Evolutionary conservation across 2,329 filamentous ascomycete species (phyloP).

Genomic region (Ciborinia camelliae): DNA sequence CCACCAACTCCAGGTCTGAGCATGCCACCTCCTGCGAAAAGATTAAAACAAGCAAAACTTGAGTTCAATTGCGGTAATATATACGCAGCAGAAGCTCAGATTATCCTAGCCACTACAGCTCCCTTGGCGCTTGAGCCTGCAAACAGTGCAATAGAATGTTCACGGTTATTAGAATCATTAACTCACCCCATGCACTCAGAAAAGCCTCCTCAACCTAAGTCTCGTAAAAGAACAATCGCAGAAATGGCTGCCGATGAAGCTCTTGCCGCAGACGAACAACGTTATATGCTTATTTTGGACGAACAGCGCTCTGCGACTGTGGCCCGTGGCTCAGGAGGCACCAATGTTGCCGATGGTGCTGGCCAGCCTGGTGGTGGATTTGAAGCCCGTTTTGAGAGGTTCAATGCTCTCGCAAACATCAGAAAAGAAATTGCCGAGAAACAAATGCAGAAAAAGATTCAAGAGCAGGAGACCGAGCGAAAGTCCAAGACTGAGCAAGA

Average conservation of each 20-base stretch:
- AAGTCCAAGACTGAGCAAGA: slow-evolving; percentile 48
- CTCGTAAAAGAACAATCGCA: slow-evolving; percentile 86
- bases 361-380: slow-evolving; percentile 71
- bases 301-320: slow-evolving; percentile 67
- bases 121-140: slow-evolving; percentile 77
- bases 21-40: slow-evolving; percentile 60
- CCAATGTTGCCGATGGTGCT: slow-evolving; percentile 64
- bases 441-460: slow-evolving; percentile 70
- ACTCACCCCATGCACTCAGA: slow-evolving; percentile 75
- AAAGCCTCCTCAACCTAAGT: slow-evolving; percentile 77
- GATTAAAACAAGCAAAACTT: slow-evolving; percentile 67
- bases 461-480: slow-evolving; percentile 49
- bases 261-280: slow-evolving; percentile 80
- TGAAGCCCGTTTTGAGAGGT: slow-evolving; percentile 82
- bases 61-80: slow-evolving; percentile 73
- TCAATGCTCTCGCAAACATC: slow-evolving; percentile 87
- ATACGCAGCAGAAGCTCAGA: slow-evolving; percentile 70
- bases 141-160: slow-evolving; percentile 63
- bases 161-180: slow-evolving; percentile 67
- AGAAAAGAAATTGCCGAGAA: slow-evolving; percentile 73
- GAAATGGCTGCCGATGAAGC: slow-evolving; percentile 96
- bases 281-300: slow-evolving; percentile 90
- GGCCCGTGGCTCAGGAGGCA: slow-evolving; percentile 54
- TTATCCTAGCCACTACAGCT: slow-evolving; percentile 69
- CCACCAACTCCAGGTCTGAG: slow-evolving; percentile 59